phyloP scores from a whole-genome alignment of 2,329 filamentous ascomycete species.

The Leptographium wingfieldii region DNA sequence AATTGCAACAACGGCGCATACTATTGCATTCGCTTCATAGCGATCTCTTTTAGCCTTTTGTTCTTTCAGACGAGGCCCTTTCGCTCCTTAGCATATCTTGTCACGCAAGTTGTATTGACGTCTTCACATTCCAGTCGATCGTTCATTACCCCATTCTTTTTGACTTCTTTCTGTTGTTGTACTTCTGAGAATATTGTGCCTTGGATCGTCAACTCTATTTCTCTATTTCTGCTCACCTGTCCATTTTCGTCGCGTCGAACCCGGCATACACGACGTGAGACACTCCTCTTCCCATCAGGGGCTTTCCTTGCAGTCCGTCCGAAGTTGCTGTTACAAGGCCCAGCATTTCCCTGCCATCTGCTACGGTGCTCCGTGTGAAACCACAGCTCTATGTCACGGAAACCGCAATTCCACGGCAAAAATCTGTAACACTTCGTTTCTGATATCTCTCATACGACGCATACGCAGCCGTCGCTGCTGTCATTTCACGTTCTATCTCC shows the following conservation, averaged over 20 bases:
- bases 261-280: conserved; percentile 1
- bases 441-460: neutral
- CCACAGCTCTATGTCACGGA: neutral
- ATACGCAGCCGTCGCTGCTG: neutral
- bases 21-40: neutral
- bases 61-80: neutral
- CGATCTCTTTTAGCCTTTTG: neutral
- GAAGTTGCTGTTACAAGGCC: neutral
- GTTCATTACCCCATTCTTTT: neutral
- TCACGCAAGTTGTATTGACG: neutral
- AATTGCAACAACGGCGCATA: neutral
- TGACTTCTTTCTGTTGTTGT: neutral
- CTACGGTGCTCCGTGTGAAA: neutral
- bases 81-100: neutral
- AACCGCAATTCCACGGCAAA: neutral
- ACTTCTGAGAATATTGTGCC: neutral
- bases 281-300: conserved; percentile 1
- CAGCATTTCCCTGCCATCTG: neutral
- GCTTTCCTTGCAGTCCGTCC: neutral
- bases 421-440: neutral
- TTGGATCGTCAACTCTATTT: conserved; percentile 9
- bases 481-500: neutral
- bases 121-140: neutral
- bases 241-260: conserved; percentile 1
- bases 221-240: neutral